phyloP scores from a whole-genome alignment of 768 basidiomycete species.

The Russula lepida region DNA sequence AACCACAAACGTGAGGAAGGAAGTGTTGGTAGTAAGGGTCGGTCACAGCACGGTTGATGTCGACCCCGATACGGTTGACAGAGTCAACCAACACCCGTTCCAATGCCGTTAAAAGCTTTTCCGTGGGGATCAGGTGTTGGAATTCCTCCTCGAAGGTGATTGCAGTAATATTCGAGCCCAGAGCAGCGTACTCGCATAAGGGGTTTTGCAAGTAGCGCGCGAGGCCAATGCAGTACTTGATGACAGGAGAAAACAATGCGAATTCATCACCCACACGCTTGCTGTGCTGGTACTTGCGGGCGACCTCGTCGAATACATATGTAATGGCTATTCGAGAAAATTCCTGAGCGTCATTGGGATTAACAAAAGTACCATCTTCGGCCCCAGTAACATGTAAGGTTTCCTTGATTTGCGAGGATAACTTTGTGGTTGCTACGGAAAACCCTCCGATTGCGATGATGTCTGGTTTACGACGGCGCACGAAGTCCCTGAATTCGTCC shows the following conservation, averaged over 20 bases:
- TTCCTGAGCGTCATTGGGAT: conserved; percentile 24
- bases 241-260: conserved; percentile 61
- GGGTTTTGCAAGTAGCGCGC: conserved; percentile 92
- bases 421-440: conserved; percentile 67
- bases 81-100: conserved; percentile 87
- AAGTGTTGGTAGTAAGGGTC: conserved; percentile 85
- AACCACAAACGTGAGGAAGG: conserved; percentile 83
- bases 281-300: conserved; percentile 89
- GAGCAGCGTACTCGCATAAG: conserved; percentile 85
- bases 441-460: conserved; percentile 88
- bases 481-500: conserved; percentile 73
- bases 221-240: conserved; percentile 89
- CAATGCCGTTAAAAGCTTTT: conserved; percentile 72
- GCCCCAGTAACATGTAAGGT: conserved; percentile 28
- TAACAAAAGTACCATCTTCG: conserved; percentile 10
- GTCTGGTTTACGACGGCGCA: conserved; percentile 76
- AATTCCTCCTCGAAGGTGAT: conserved; percentile 78
- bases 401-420: conserved; percentile 57
- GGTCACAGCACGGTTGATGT: conserved; percentile 87
- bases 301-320: conserved; percentile 85
- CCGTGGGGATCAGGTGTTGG: conserved; percentile 78
- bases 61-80: conserved; percentile 88
- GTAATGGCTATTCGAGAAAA: conserved; percentile 60
- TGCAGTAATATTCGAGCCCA: conserved; percentile 76
- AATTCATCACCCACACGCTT: conserved; percentile 80